Base-by-base conservation (phyloP, 2,329 filamentous ascomycete species). In the Fusarium duplospermum region DNA sequence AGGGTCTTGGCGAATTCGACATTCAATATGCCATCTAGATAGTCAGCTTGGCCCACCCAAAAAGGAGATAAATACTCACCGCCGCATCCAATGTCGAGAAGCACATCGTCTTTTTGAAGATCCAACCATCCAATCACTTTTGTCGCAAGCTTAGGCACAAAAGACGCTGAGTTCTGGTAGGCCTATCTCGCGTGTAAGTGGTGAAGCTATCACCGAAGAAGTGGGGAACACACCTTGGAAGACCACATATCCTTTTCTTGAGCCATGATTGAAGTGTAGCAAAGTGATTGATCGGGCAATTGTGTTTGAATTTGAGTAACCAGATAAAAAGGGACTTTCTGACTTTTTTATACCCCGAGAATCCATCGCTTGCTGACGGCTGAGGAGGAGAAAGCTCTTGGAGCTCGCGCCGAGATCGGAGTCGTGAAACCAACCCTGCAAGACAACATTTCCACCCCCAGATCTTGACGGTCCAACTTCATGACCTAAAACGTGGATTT, bases 61-160 rank as follows among this genome's bases (percentile, higher is more conserved):
- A 16, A 11, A 27, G 29, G 22, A 0, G 18, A 22, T n/a, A 33
- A 24, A 8, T 24, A 80, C 83, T 70, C 66, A 89, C 88, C 90
- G 50, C 91, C 91, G 74, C 91, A 93, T 16, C 91, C 91, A 62
- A 93, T 81, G 72, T 93, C 91, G 2, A 93, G 83, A 24, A 93
- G 85, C 18, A 83, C 79, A 77, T 93, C 90, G 71, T 89, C 86
- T 31, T 86, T 84, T 66, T 89, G 85, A 1, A 90, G 85, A 72
- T 91, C 86, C 0, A 93, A 83, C 86, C 89, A 92, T 54, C 84
- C 80, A 13, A 91, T 76, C 6, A 92, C 84, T 68, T 89, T 91
- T 18, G 84, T 85, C 1, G 90, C 87, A 11, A 92, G 83, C 76
- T 90, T 89, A 4, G 91, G 90, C 10, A 92, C 90, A 75, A 92